Conservation (phyloP, 78 protist species). For the Reticulomyxa filosa region DNA sequence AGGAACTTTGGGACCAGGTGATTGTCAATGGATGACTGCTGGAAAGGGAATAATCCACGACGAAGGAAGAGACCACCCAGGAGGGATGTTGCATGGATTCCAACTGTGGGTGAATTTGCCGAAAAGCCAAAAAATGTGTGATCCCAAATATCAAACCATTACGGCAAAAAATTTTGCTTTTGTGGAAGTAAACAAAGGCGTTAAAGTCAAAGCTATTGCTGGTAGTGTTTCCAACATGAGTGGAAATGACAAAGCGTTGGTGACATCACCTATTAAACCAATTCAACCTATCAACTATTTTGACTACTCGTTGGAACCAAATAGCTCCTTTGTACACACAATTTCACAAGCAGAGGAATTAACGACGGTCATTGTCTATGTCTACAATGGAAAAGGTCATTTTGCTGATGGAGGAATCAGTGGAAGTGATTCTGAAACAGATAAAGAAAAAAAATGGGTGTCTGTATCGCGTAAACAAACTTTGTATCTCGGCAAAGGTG, state of each 20-base stretch:
- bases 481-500: too few relatives aligned
- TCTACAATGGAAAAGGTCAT: not conserved
- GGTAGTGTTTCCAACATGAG: too few relatives aligned
- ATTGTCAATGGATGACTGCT: constrained; percentile 20
- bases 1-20: not conserved
- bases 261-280: not conserved
- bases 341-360: not conserved
- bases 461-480: too few relatives aligned
- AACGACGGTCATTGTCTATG: not conserved
- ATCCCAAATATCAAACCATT: too few relatives aligned
- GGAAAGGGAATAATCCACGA: not conserved
- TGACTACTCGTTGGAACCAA: not conserved
- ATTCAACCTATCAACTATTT: not conserved
- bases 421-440: too few relatives aligned
- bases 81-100: constrained; percentile 12
- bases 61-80: constrained; percentile 13
- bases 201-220: too few relatives aligned
- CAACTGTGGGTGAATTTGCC: constrained; percentile 15
- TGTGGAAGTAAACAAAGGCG: too few relatives aligned
- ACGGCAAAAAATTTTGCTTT: too few relatives aligned
- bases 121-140: not conserved
- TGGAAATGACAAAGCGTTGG: too few relatives aligned
- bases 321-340: not conserved
- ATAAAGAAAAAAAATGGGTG: too few relatives aligned
- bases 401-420: not conserved